phyloP scores from a whole-genome alignment of 2,329 filamentous ascomycete genomes.

The Xylariaceae sp. region DNA sequence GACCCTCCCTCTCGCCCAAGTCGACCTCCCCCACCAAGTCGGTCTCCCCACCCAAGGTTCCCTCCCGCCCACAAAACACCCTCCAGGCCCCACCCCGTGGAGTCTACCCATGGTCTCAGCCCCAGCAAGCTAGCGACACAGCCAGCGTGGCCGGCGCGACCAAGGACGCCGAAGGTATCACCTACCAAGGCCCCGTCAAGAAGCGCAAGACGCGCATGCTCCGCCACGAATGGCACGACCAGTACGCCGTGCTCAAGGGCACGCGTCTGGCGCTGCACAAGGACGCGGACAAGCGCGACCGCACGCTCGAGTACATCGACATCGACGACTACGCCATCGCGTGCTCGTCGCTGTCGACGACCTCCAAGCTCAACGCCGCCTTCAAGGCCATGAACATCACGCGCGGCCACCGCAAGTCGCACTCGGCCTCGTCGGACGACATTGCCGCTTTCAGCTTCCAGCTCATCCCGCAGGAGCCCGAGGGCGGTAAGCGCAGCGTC shows the following conservation, averaged over 20 bases:
- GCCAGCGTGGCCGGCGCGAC: constrained; percentile 26
- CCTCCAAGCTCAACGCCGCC: constrained; percentile 77
- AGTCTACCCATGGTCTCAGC: constrained; percentile 52
- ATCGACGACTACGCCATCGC: constrained; percentile 85
- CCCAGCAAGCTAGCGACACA: constrained; percentile 30
- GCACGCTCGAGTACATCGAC: constrained; percentile 72
- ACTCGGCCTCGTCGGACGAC: constrained; percentile 43
- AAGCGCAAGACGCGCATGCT: constrained; percentile 87
- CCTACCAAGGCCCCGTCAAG: constrained; percentile 84
- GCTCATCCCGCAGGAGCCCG: constrained; percentile 65
- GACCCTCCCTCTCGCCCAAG: constrained; percentile 34
- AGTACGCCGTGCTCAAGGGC: constrained; percentile 80
- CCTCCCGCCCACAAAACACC: constrained; percentile 32
- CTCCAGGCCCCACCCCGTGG: constrained; percentile 50
- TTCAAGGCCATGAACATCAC: constrained; percentile 73
- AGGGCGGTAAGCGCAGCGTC: constrained; percentile 44
- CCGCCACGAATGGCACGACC: constrained; percentile 88
- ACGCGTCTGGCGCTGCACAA: constrained; percentile 73
- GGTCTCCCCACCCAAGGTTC: constrained; percentile 33
- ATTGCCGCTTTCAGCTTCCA: constrained; percentile 76
- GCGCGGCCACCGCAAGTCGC: constrained; percentile 37
- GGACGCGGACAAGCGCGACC: constrained; percentile 44
- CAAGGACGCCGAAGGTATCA: constrained; percentile 47
- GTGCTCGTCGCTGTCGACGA: constrained; percentile 70
- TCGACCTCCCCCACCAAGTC: constrained; percentile 25